Conservation (phyloP, 2,329 filamentous ascomycete species). For the Fulvia fulva region DNA sequence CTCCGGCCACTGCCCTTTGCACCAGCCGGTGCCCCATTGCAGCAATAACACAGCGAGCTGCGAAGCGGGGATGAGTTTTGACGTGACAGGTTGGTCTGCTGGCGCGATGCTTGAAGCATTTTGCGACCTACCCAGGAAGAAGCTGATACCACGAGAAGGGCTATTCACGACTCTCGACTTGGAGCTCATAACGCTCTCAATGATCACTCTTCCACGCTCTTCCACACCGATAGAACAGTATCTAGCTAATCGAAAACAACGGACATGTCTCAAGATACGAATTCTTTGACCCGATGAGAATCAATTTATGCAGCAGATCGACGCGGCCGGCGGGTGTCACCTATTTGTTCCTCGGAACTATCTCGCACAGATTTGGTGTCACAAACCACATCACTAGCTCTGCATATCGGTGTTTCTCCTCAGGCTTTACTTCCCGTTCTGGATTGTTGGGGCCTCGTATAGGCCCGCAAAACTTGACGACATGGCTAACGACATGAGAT, state of each 20-base stretch:
- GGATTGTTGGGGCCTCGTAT: not conserved
- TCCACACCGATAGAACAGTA: too few relatives aligned
- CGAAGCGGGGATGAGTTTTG: too few relatives aligned
- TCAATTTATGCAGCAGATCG: constrained; percentile 39
- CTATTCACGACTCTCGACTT: too few relatives aligned
- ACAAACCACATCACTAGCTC: not conserved
- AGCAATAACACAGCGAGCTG: too few relatives aligned
- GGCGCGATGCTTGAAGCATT: too few relatives aligned
- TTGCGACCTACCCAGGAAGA: too few relatives aligned
- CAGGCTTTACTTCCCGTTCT: not conserved
- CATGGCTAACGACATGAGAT: constrained; percentile 1
- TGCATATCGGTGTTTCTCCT: not conserved
- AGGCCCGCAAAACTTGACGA: not conserved
- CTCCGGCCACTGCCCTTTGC: too few relatives aligned
- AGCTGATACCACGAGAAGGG: too few relatives aligned
- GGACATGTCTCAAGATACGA: not conserved
- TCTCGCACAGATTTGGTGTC: not conserved
- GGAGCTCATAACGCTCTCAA: too few relatives aligned
- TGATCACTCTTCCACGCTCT: too few relatives aligned
- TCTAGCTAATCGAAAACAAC: not conserved
- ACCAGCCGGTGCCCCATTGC: too few relatives aligned
- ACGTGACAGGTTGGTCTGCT: too few relatives aligned
- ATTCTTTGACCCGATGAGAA: not conserved
- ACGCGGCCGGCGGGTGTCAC: not conserved
- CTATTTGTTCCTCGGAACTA: not conserved